Percentiles rank a stretch among this genome's conserved stretches.
These are phyloP conservation scores for Ceratobasidium theobromae DNA, from an alignment of 1,284 basidiomycete species.

Conservation along the genomic window DNA sequence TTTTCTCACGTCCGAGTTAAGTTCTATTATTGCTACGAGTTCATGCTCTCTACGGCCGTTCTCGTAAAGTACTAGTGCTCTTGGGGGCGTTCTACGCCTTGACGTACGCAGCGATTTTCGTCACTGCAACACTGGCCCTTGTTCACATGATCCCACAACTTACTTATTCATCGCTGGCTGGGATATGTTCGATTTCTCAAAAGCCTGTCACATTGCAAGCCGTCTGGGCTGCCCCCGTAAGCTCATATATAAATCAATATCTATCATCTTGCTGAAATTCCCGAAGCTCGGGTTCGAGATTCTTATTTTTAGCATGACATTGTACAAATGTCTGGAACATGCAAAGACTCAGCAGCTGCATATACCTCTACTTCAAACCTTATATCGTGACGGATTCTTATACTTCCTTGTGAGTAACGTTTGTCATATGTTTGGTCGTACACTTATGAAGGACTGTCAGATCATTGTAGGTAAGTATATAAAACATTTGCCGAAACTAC, in stretches of 20 bases:
- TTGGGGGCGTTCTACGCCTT: conserved; percentile 15
- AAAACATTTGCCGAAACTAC: not conserved
- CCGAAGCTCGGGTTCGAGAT: conserved; percentile 27
- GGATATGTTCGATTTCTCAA: conserved; percentile 17
- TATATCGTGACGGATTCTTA: conserved; percentile 32
- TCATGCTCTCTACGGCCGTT: conserved; percentile 28
- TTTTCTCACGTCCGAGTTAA: not conserved
- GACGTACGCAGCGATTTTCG: conserved; percentile 19
- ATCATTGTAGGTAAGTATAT: conserved; percentile 12
- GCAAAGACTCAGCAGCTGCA: conserved; percentile 20
- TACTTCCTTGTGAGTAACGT: conserved; percentile 27
- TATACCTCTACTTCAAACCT: conserved; percentile 23
- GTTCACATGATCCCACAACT: conserved; percentile 13
- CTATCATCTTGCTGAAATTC: not conserved
- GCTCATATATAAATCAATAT: not conserved
- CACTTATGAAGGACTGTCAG: not conserved
- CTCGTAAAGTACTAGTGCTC: conserved; percentile 16
- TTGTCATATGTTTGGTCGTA: not conserved
- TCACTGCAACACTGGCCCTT: not conserved
- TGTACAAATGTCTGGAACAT: conserved; percentile 23
- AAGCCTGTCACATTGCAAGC: conserved; percentile 20
- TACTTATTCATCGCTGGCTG: conserved; percentile 25
- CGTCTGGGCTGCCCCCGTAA: conserved; percentile 29
- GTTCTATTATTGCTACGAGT: conserved; percentile 25
- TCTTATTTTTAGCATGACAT: conserved; percentile 31